Conservation (phyloP, 2,329 filamentous ascomycete species). For the Fusarium pseudonygamai region DNA sequence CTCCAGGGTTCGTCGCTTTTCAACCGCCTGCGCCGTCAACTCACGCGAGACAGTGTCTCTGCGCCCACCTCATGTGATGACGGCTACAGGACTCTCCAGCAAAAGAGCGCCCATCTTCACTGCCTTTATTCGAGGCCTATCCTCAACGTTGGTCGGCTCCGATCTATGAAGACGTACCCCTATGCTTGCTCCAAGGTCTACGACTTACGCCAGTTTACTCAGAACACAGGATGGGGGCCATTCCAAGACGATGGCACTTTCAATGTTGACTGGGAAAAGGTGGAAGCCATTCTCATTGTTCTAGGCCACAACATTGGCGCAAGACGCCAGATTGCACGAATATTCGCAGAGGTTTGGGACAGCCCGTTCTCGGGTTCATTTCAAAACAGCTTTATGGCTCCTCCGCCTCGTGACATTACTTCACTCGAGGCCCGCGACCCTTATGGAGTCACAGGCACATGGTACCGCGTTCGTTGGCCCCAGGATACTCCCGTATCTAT, state of each 20-base stretch:
- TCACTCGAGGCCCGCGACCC: conserved; percentile 69
- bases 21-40: conserved; percentile 57
- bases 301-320: conserved; percentile 69
- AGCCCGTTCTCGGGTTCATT: conserved; percentile 66
- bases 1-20: conserved; percentile 73
- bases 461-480: conserved; percentile 66
- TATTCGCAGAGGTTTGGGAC: conserved; percentile 64
- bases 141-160: conserved; percentile 49
- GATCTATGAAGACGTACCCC: conserved; percentile 58
- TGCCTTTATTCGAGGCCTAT: conserved; percentile 73
- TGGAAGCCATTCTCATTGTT: conserved; percentile 78
- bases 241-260: conserved; percentile 71
- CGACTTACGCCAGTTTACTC: conserved; percentile 74
- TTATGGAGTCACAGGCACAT: conserved; percentile 76
- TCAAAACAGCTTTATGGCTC: conserved; percentile 58
- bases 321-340: conserved; percentile 56
- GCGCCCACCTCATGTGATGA: conserved; percentile 11
- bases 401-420: conserved; percentile 47
- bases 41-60: conserved; percentile 45
- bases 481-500: not conserved
- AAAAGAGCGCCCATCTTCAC: conserved; percentile 76
- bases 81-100: conserved; percentile 52
- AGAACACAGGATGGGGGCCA: conserved; percentile 73
- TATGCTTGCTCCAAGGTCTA: conserved; percentile 77
- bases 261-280: conserved; percentile 80